Evolutionary conservation across 1,284 basidiomycete species (phyloP), one percentile per base, ranked within the genome.

Genomic region (Tilletiaria anomala): DNA sequence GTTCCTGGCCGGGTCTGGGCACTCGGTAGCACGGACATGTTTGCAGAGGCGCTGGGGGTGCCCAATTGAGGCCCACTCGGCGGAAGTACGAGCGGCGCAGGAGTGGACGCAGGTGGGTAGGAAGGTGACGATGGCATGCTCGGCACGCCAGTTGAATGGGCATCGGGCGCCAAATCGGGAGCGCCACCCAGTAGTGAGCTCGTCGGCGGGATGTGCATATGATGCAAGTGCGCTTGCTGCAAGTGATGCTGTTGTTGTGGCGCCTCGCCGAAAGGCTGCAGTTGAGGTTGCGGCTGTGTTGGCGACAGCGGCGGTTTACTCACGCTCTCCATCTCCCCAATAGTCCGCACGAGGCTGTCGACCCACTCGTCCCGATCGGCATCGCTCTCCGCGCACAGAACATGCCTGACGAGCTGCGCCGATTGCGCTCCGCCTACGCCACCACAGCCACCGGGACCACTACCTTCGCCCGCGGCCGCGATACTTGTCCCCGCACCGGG

Each of bases 301-400:
- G 16, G n/a, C n/a, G 34, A 35, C 32, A 15, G 33, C 33, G 17
- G 3, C 18, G 35, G 12, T 10, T 36, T 17, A 12, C 18, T 15
- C 11, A 23, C 35, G 2, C 35, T 44, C 29, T 58, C 50, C 16
- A 56, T 38, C 31, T 51, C 48, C 18, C 49, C 51, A 32, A 61
- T 58, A 33, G 55, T 51, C 16, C 55, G 45, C 4, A 60, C 85
- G 32, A 97, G 78, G 51, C 87, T 80, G 45, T 89, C 82, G 24
- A 96, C 88, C 91, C 91, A 97, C 44, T 74, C 76, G 64, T 97
- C 91, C 31, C 91, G 76, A 61, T 93, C 87, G 36, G 74, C 71
- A 68, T 97, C 91, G 62, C 83, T 94, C 68, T 93, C 86, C 0
- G 91, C 91, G 59, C 91, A 96, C 3, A 97, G 72, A 22, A 97